A percentile compares a stretch with the other conserved stretches of the same genome.
Evolutionary conservation across 1,284 basidiomycete species (phyloP).

Genomic region (Malassezia cuniculi): DNA sequence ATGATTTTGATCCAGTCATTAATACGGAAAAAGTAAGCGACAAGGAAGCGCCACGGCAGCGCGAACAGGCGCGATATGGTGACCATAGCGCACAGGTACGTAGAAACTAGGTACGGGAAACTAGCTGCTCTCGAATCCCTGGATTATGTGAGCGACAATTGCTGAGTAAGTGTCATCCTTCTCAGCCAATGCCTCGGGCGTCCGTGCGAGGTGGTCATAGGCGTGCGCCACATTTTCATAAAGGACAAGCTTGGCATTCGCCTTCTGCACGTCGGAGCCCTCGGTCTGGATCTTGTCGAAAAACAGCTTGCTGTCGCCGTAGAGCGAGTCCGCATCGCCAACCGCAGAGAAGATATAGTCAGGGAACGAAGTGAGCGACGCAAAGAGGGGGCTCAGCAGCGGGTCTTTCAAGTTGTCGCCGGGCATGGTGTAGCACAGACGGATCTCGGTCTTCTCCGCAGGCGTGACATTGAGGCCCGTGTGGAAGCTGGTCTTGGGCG

Average conservation of each 20-base stretch:
- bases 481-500: slow-evolving; percentile 10
- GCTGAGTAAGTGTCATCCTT: too few relatives aligned
- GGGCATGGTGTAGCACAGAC: slow-evolving; percentile 18
- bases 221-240: slow-evolving; percentile 29
- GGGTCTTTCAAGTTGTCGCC: slow-evolving; percentile 16
- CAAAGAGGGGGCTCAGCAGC: slow-evolving; percentile 17
- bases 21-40: neutral
- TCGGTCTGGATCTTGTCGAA: slow-evolving; percentile 22
- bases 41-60: neutral
- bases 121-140: too few relatives aligned
- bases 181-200: too few relatives aligned
- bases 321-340: slow-evolving; percentile 29
- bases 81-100: too few relatives aligned
- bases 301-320: slow-evolving; percentile 18
- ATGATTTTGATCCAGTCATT: slow-evolving; percentile 1
- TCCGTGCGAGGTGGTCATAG: too few relatives aligned
- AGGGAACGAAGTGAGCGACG: slow-evolving; percentile 16
- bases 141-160: too few relatives aligned
- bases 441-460: slow-evolving; percentile 17
- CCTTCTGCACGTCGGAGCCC: slow-evolving; percentile 1
- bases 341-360: slow-evolving; percentile 19
- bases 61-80: too few relatives aligned
- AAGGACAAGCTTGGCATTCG: slow-evolving; percentile 17
- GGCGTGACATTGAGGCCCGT: slow-evolving; percentile 20
- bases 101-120: too few relatives aligned